These are phyloP conservation scores for Diaporthe citri DNA, from an alignment of 2,329 filamentous ascomycete genomes.

Conservation along the genomic window DNA sequence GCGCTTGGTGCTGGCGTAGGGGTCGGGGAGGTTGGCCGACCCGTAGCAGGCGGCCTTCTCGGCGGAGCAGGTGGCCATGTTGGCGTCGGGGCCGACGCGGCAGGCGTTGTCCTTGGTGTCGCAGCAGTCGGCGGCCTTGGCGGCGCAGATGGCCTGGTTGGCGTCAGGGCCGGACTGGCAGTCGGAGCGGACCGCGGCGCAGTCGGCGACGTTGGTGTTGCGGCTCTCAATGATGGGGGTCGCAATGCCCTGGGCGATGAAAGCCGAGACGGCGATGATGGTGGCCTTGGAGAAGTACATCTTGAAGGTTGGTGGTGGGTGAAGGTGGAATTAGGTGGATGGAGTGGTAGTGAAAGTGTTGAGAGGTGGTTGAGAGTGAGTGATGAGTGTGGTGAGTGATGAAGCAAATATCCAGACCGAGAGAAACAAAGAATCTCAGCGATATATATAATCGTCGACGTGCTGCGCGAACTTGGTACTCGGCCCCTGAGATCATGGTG, in stretches of 20 bases:
- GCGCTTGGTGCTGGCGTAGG: constrained; percentile 13
- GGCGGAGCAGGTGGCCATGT: constrained; percentile 18
- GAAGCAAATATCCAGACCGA: constrained; percentile 4
- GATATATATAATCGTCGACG: constrained; percentile 15
- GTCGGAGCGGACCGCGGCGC: neutral
- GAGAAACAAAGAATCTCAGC: neutral
- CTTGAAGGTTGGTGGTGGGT: constrained; percentile 25
- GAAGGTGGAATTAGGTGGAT: neutral
- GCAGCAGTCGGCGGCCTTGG: neutral
- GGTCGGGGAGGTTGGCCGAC: neutral
- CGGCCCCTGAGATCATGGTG: constrained; percentile 26
- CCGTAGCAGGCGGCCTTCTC: constrained; percentile 22
- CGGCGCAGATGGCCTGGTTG: constrained; percentile 20
- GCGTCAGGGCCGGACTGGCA: constrained; percentile 2
- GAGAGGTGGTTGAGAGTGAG: neutral
- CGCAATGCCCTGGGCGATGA: constrained; percentile 30
- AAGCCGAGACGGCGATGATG: constrained; percentile 28
- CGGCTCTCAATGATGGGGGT: constrained; percentile 1
- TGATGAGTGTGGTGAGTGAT: constrained; percentile 27
- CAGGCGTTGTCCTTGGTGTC: neutral
- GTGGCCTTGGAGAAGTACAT: constrained; percentile 37
- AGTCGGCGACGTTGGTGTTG: constrained; percentile 6
- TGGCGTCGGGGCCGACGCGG: constrained; percentile 16
- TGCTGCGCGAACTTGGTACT: neutral
- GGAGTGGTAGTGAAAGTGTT: constrained; percentile 1